Evolutionary conservation across 2,329 filamentous ascomycete species (phyloP), one percentile per base, ranked within the genome.

Genomic region (Hortaea werneckii): DNA sequence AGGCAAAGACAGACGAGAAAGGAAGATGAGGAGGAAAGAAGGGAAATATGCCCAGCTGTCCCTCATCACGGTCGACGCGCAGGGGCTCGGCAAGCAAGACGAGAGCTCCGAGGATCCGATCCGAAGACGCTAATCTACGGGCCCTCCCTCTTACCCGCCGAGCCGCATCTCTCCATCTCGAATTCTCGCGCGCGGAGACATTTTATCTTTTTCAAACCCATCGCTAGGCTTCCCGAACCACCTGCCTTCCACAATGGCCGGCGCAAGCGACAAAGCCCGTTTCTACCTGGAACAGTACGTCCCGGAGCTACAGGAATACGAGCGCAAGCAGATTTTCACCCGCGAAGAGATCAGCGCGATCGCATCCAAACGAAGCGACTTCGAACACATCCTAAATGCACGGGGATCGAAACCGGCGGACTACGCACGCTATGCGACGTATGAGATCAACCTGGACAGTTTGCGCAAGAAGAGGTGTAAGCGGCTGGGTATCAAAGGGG

Each of bases 261-360:
- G 80, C 37, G 83, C 92, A 48, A 83, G 85, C 52, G 92, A 96
- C 62, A 96, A 95, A 69, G 92, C 90, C 46, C 86, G 90, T 48
- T 96, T 90, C 69, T 95, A 86, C 67, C 78, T 96, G 53, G 92
- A 98, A 71, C 84, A 90, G 56, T 84, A 85, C 2, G 86, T 95
- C 38, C 87, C 89, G 11, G 89, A 96, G 66, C 77, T 98, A 47
- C 87, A 88, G 52, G 88, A 95, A 59, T 94, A 87, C 66, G 85
- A 94, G 67, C 79, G 86, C 54, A 95, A 95, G 66, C 83, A 87
- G 58, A 85, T 98, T 56, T 98, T 98, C 69, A 79, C 77, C 20
- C 58, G 92, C 81, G 85, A 94, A 54, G 90, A 98, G 66, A 95
- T 98, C 63, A 78, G 80, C 51, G 83, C 83, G 40, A 88, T 98